Conservation (phyloP, 768 basidiomycete genomes). For the Rossbeevera mucosa region DNA sequence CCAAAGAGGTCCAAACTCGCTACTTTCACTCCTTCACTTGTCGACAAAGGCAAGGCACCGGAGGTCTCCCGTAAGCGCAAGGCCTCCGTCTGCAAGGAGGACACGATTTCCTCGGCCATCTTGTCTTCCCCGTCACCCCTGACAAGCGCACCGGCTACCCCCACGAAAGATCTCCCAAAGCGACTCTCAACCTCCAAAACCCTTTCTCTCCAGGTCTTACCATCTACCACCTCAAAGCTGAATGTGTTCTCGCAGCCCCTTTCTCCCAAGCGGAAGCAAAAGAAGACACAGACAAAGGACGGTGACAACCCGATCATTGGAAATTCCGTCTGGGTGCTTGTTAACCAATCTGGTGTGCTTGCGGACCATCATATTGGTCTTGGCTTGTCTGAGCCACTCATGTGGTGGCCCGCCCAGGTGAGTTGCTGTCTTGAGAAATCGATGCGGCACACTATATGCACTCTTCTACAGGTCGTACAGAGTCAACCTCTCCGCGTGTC, state of each 20-base stretch:
- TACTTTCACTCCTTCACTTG: conserved; percentile 13
- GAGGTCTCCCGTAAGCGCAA: conserved; percentile 28
- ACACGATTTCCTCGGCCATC: conserved; percentile 5
- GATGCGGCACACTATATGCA: conserved; percentile 6
- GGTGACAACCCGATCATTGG: conserved; percentile 28
- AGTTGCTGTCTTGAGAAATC: conserved; percentile 8
- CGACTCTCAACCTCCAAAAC: conserved; percentile 10
- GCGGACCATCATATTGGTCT: conserved; percentile 28
- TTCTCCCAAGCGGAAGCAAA: conserved; percentile 21
- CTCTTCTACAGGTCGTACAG: conserved; percentile 19
- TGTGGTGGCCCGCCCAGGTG: conserved; percentile 77
- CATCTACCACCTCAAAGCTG: conserved; percentile 6
- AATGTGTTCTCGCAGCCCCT: conserved; percentile 18
- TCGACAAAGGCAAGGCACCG: conserved; percentile 4
- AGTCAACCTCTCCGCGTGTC: conserved; percentile 27
- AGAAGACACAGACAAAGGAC: conserved; percentile 3
- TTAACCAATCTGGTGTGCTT: conserved; percentile 38
- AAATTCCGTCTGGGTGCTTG: conserved; percentile 49
- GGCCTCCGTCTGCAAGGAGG: conserved; percentile 12
- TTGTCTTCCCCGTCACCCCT: conserved; percentile 23
- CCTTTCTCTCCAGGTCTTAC: conserved; percentile 9
- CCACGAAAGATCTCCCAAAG: conserved; percentile 14
- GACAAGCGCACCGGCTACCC: conserved; percentile 22
- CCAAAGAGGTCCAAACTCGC: conserved; percentile 2
- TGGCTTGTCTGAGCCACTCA: conserved; percentile 14